phyloP scores from a whole-genome alignment of 1,139 yeast species.

The Arxiozyma slooffiae region DNA sequence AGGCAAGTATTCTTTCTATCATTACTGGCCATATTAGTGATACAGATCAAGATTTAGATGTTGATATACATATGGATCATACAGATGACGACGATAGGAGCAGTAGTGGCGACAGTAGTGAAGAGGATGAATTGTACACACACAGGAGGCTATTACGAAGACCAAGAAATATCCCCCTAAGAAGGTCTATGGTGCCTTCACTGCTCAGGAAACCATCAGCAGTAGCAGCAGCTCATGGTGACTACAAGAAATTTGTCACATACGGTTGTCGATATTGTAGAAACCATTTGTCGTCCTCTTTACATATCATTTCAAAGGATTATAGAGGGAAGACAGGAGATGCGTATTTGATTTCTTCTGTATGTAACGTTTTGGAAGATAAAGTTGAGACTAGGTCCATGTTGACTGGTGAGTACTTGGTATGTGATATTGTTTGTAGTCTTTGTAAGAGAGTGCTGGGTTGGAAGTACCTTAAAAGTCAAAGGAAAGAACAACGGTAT shows the following conservation, averaged over 20 bases:
- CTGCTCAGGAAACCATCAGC: neutral
- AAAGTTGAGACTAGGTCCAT: constrained; percentile 32
- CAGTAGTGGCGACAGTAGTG: neutral
- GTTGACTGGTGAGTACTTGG: constrained; percentile 38
- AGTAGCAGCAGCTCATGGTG: neutral
- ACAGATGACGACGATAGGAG: neutral
- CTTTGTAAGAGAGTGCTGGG: constrained; percentile 37
- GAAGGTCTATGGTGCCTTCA: neutral
- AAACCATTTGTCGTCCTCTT: constrained; percentile 36
- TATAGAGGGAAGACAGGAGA: constrained; percentile 38
- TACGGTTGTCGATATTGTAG: constrained; percentile 36
- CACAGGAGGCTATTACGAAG: neutral
- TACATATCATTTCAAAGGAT: constrained; percentile 34
- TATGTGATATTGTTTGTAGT: constrained; percentile 36
- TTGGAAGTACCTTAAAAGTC: constrained; percentile 37
- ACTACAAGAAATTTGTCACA: constrained; percentile 22
- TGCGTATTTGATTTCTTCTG: constrained; percentile 35
- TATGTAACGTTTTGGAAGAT: constrained; percentile 33
- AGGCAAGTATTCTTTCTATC: neutral
- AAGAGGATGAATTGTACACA: neutral
- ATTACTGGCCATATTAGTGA: neutral
- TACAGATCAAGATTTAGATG: neutral
- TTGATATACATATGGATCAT: neutral
- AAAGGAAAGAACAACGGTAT: constrained; percentile 31
- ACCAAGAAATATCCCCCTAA: neutral